Conservation (phyloP, 805 yeast species). For the Lipomyces starkeyi region DNA sequence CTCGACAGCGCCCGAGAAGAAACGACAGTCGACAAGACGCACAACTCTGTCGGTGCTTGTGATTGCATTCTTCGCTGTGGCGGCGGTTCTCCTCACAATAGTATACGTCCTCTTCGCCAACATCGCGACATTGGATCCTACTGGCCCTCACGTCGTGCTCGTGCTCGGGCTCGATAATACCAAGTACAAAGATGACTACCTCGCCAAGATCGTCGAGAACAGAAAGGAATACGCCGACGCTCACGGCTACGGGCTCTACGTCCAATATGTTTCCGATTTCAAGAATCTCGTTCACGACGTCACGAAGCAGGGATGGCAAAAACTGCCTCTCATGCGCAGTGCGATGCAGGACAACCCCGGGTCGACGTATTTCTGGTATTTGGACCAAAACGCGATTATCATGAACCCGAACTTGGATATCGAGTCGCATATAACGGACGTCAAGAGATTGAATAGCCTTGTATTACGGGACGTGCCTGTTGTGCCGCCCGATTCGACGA, state of each 20-base stretch:
- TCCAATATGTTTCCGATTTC: slow-evolving; percentile 86
- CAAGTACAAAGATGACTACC: slow-evolving; percentile 60
- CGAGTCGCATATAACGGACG: slow-evolving; percentile 61
- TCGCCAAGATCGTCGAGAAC: slow-evolving; percentile 77
- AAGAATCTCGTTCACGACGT: slow-evolving; percentile 23
- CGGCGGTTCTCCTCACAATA: slow-evolving; percentile 9
- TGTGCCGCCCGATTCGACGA: slow-evolving; percentile 68
- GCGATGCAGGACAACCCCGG: slow-evolving; percentile 94
- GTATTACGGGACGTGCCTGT: slow-evolving; percentile 75
- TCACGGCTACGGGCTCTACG: slow-evolving; percentile 81
- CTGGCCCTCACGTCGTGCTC: slow-evolving; percentile 55
- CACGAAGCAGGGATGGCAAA: slow-evolving; percentile 59
- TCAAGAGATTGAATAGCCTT: slow-evolving; percentile 65
- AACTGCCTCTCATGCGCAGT: slow-evolving; percentile 69
- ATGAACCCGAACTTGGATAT: slow-evolving; percentile 72
- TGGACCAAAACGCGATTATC: slow-evolving; percentile 76
- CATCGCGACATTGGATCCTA: slow-evolving; percentile 8
- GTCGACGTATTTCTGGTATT: slow-evolving; percentile 88
- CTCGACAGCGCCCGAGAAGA: slow-evolving; percentile 19
- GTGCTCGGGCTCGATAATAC: slow-evolving; percentile 83
- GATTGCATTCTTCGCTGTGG: slow-evolving; percentile 11
- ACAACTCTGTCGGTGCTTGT: slow-evolving; percentile 13
- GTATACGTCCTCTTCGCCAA: slow-evolving; percentile 15
- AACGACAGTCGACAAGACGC: slow-evolving; percentile 21
- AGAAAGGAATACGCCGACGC: slow-evolving; percentile 85